phyloP scores from a whole-genome alignment of 2,329 filamentous ascomycete genomes.

The Botrytis cinerea region DNA sequence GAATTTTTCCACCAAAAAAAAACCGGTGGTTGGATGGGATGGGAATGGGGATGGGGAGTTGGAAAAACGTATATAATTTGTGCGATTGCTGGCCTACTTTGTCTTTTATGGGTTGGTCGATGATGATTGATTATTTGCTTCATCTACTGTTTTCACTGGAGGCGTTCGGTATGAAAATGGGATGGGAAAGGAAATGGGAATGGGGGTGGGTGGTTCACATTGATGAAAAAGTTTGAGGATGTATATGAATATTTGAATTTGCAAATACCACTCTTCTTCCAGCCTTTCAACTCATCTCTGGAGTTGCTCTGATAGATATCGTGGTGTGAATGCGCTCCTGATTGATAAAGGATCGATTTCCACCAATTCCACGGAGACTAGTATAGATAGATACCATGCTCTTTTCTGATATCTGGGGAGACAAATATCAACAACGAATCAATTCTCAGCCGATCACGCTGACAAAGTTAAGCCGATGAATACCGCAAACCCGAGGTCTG shows the following conservation, averaged over 20 bases:
- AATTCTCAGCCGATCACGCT: neutral
- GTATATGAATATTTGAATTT: neutral
- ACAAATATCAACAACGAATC: neutral
- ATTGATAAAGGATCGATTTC: neutral
- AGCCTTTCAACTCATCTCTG: neutral
- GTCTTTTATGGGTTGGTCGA: neutral
- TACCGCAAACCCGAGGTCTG: conserved; percentile 2
- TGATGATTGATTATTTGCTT: neutral
- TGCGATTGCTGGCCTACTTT: neutral
- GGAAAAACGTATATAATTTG: conserved; percentile 14
- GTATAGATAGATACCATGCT: neutral
- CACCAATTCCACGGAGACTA: neutral
- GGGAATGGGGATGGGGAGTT: conserved; percentile 5
- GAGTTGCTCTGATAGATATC: neutral
- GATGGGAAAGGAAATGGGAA: neutral
- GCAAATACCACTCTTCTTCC: neutral
- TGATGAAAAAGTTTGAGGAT: conserved; percentile 3
- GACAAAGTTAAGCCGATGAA: conserved; percentile 16
- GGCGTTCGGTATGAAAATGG: neutral
- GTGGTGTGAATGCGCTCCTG: neutral
- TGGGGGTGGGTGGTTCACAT: conserved; percentile 1
- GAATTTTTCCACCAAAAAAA: neutral
- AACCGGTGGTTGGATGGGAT: conserved; percentile 2
- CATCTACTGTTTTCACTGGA: neutral
- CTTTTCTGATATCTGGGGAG: neutral